Evolutionary conservation across 2,329 filamentous ascomycete genomes (phyloP), one percentile per base, ranked within the genome.

Genomic region (Alternaria panax): DNA sequence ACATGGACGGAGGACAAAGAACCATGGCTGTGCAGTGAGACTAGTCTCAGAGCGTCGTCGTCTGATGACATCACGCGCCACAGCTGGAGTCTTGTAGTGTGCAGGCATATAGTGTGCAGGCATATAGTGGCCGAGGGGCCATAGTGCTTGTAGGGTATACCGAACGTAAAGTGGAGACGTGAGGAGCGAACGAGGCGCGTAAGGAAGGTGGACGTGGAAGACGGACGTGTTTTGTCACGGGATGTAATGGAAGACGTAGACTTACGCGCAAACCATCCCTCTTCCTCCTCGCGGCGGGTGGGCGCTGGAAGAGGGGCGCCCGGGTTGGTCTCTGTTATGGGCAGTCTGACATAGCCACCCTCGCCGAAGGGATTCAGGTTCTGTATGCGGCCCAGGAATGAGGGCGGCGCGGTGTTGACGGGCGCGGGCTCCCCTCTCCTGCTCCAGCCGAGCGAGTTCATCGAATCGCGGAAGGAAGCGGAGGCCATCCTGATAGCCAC

Each of bases 211-310:
- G 56, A 57, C 25, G 45, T 52, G 34, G 51, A 43, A 42, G 47
- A 47, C 46, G 42, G 54, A 56, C n/a, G 46, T 52, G 34, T 40
- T 60, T 70, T 51, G 67, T 62, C 64, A 72, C 63, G 61, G 65
- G 56, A 69, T 51, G 59, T 59, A 62, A 70, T 53, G 59, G 60
- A 46, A 77, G 72, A 88, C 45, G 52, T 34, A 63, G 54, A 75
- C 95, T 94, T 87, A 99, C 95, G 84, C 74, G 91, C 90, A 87
- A 97, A 93, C 88, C 92, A 97, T 65, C 90, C 92, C 81, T 97
- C 95, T 77, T 98, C 94, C 80, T 98, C 95, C 76, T 97, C 93
- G 70, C 93, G 88, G 73, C 93, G 87, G 75, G 79, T 92, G 63
- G 92, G 88, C 62, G 93, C 93, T 52, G 94, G 94, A 50, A 97